These are phyloP conservation scores for Platanus orientalis DNA, from an alignment of 164 flowering plant species.

Conservation along the genomic window DNA sequence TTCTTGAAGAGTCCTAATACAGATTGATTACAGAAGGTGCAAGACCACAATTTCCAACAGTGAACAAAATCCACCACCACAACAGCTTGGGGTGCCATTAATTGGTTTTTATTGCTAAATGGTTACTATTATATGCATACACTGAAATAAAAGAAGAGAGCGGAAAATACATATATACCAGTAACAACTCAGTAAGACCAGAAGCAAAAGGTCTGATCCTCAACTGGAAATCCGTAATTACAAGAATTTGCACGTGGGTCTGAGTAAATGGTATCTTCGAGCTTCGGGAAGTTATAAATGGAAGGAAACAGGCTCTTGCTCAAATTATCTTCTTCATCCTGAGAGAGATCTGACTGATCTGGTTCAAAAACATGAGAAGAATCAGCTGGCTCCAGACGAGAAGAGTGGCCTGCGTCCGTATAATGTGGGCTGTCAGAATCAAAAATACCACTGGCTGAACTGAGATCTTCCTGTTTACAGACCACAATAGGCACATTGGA, in stretches of 20 bases:
- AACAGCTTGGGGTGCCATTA: not conserved
- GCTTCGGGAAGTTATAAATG: constrained; percentile 40
- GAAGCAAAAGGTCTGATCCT: constrained; percentile 60
- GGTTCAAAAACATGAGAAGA: constrained; percentile 44
- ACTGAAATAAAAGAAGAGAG: not conserved
- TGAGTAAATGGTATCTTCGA: constrained; percentile 35
- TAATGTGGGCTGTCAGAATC: constrained; percentile 62
- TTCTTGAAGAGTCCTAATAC: not conserved
- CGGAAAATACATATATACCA: not conserved
- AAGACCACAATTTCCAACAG: not conserved
- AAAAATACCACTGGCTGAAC: constrained; percentile 50
- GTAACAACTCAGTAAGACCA: constrained; percentile 37
- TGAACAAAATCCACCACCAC: not conserved
- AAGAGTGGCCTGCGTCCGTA: constrained; percentile 37
- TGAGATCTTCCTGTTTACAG: constrained; percentile 44
- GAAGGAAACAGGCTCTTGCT: constrained; percentile 32
- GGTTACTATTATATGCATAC: not conserved
- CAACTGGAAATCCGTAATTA: constrained; percentile 41
- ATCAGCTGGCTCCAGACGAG: constrained; percentile 42
- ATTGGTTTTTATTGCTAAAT: not conserved
- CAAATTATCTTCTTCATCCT: constrained; percentile 52
- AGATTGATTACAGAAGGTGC: not conserved
- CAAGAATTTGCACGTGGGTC: constrained; percentile 41
- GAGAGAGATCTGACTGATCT: constrained; percentile 49
- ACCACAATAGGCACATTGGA: constrained; percentile 26